Evolutionary conservation across 768 basidiomycete genomes (phyloP).

Genomic region (Collybiopsis luxurians): DNA sequence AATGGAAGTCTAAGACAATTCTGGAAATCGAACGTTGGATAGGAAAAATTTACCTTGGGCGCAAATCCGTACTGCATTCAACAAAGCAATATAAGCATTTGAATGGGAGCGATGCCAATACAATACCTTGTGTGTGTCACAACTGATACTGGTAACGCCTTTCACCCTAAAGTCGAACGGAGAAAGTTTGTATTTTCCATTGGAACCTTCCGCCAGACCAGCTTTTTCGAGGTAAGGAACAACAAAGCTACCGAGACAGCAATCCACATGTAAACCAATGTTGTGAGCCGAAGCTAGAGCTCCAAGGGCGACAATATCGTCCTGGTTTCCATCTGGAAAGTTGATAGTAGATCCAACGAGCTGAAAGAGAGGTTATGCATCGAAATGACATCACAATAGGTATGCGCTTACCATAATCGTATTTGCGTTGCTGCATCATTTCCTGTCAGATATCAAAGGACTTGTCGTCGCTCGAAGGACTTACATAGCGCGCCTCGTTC

Average conservation of each 20-base stretch:
- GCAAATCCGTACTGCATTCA: slow-evolving; percentile 81
- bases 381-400: neutral
- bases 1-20: slow-evolving; percentile 1
- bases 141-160: slow-evolving; percentile 93
- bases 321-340: slow-evolving; percentile 84
- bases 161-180: slow-evolving; percentile 89
- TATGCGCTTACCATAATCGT: slow-evolving; percentile 70
- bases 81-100: slow-evolving; percentile 5
- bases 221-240: slow-evolving; percentile 87
- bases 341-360: slow-evolving; percentile 85
- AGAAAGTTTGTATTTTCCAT: slow-evolving; percentile 52
- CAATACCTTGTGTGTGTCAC: slow-evolving; percentile 89
- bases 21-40: neutral
- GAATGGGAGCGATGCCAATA: neutral
- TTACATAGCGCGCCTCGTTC: slow-evolving; percentile 84
- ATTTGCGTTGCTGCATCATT: slow-evolving; percentile 65
- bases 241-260: slow-evolving; percentile 92
- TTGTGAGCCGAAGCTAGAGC: slow-evolving; percentile 70
- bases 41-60: slow-evolving; percentile 61
- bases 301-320: slow-evolving; percentile 79
- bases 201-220: slow-evolving; percentile 60
- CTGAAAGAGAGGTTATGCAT: slow-evolving; percentile 30
- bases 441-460: slow-evolving; percentile 6
- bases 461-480: slow-evolving; percentile 22
- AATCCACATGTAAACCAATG: slow-evolving; percentile 91